Conservation (phyloP, 495 filamentous ascomycete species). For the Talaromyces liani region DNA sequence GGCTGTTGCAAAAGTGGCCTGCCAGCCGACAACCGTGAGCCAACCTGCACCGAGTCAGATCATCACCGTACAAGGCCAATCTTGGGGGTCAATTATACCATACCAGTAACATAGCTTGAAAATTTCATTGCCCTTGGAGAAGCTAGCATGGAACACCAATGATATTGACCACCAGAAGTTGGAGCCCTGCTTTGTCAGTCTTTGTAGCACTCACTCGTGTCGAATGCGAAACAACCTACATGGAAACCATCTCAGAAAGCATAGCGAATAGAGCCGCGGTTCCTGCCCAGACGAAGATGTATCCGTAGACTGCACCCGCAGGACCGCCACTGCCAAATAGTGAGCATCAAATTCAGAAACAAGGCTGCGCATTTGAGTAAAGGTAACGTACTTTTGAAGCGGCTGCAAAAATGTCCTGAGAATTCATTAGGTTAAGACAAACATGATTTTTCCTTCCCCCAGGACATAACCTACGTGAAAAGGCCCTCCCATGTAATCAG, state of each 20-base stretch:
- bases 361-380: not conserved
- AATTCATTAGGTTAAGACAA: not conserved
- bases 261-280: slow-evolving; percentile 21
- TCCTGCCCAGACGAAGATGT: slow-evolving; percentile 40
- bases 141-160: slow-evolving; percentile 46
- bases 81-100: not conserved
- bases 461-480: slow-evolving; percentile 18
- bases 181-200: slow-evolving; percentile 28
- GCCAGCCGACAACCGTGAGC: slow-evolving; percentile 10
- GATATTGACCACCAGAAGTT: slow-evolving; percentile 45
- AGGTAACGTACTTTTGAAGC: not conserved
- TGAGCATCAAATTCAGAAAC: not conserved
- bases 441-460: not conserved
- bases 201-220: not conserved
- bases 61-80: not conserved
- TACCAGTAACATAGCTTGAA: slow-evolving; percentile 42
- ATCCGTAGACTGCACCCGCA: slow-evolving; percentile 46
- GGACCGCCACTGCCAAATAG: slow-evolving; percentile 31
- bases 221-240: slow-evolving; percentile 17
- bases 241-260: slow-evolving; percentile 36
- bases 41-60: not conserved
- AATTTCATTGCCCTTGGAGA: slow-evolving; percentile 31
- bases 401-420: not conserved
- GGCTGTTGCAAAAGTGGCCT: slow-evolving; percentile 20
- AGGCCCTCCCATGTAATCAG: slow-evolving; percentile 46